phyloP scores from a whole-genome alignment of 106 monocot species.

The Acanthochlamys bracteata region DNA sequence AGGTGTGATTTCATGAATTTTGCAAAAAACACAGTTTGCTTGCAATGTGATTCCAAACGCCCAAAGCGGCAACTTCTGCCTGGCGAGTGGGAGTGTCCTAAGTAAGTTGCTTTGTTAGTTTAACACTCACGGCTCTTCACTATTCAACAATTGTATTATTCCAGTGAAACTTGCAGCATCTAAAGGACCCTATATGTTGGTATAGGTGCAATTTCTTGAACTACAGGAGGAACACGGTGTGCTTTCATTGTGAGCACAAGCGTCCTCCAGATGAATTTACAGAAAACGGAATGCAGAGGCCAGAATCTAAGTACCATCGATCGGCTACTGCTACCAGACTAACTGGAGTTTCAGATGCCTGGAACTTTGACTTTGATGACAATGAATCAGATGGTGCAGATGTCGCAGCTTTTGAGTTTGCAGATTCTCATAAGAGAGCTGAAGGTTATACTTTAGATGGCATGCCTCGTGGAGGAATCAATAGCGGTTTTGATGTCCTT shows the following conservation, averaged over 20 bases:
- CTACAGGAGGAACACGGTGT: constrained; percentile 93
- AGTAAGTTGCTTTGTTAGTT: constrained; percentile 35
- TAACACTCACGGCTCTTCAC: too few relatives aligned
- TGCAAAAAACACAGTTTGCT: constrained; percentile 87
- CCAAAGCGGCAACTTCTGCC: constrained; percentile 95
- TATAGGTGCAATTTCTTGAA: constrained; percentile 95
- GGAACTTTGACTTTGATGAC: constrained; percentile 99
- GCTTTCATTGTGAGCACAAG: constrained; percentile 87
- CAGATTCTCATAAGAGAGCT: constrained; percentile 43
- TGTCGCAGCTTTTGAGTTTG: constrained; percentile 98
- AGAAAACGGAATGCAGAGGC: constrained; percentile 37
- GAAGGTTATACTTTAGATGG: constrained; percentile 13
- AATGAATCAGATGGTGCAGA: constrained; percentile 98
- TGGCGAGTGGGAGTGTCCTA: constrained; percentile 97
- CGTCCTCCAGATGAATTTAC: constrained; percentile 86
- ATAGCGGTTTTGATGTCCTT: constrained; percentile 11
- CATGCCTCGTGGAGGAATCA: constrained; percentile 14
- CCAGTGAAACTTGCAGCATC: background rate
- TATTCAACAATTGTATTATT: too few relatives aligned
- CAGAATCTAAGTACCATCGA: constrained; percentile 19
- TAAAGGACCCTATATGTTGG: background rate
- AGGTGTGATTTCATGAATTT: constrained; percentile 99
- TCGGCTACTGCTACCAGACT: constrained; percentile 20
- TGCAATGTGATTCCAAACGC: constrained; percentile 93
- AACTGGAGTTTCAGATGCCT: constrained; percentile 62